Evolutionary conservation across 306 rosid species (phyloP).

Genomic region (Trifolium fragiferum): DNA sequence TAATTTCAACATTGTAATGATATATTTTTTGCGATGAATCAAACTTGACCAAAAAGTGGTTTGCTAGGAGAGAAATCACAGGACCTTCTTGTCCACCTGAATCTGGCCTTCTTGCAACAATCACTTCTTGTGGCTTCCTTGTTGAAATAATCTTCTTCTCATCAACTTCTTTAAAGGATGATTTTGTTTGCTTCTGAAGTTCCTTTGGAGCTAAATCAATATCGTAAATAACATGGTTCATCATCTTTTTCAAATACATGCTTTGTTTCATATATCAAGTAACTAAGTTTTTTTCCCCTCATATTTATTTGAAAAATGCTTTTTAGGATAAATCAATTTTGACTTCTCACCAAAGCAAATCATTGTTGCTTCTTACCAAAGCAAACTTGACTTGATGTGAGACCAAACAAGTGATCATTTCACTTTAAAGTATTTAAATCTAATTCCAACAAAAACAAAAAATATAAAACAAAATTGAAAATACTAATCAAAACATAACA

Average conservation of each 20-base stretch:
- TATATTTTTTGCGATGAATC: constrained; percentile 72
- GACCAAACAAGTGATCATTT: constrained; percentile 24
- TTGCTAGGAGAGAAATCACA: constrained; percentile 80
- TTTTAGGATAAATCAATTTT: constrained; percentile 1
- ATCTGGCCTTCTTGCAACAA: constrained; percentile 89
- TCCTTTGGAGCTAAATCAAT: constrained; percentile 57
- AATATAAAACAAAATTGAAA: not conserved
- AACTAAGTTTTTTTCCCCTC: not conserved
- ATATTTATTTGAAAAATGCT: not conserved
- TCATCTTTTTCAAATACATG: constrained; percentile 25
- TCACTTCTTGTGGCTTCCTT: constrained; percentile 58
- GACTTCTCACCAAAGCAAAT: constrained; percentile 6
- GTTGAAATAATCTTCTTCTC: constrained; percentile 54
- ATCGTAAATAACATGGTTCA: constrained; percentile 42
- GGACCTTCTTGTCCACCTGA: constrained; percentile 94
- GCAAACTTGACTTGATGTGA: constrained; percentile 26
- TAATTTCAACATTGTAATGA: constrained; percentile 94
- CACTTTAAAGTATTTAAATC: constrained; percentile 5
- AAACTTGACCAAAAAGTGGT: constrained; percentile 85
- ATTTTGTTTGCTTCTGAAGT: constrained; percentile 49
- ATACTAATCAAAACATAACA: not conserved
- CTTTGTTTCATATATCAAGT: constrained; percentile 13
- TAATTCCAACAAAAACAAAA: not conserved
- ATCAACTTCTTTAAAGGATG: constrained; percentile 53
- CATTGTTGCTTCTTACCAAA: constrained; percentile 14